Percentiles rank a stretch among this genome's conserved stretches.
phyloP scores from a whole-genome alignment of 306 rosid species.

The Cucurbita moschata region DNA sequence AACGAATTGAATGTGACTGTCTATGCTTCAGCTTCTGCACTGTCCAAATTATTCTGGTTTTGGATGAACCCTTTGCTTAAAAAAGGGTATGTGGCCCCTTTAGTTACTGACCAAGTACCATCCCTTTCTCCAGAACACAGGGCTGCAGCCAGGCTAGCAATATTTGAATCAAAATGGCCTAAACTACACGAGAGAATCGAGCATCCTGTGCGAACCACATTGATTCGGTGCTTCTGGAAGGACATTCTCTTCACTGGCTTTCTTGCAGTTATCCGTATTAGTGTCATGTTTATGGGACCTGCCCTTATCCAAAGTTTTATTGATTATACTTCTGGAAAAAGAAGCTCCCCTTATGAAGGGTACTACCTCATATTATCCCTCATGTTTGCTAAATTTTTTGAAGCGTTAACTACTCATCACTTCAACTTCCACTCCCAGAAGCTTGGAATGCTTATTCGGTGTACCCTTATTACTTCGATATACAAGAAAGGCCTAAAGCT shows the following conservation, averaged over 20 bases:
- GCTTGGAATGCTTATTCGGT: slow-evolving; percentile 83
- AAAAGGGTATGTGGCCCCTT: slow-evolving; percentile 56
- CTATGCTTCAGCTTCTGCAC: slow-evolving; percentile 66
- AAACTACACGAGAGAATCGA: slow-evolving; percentile 40
- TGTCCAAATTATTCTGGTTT: slow-evolving; percentile 66
- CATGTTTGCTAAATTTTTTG: slow-evolving; percentile 49
- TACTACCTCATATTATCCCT: slow-evolving; percentile 66
- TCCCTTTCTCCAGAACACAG: slow-evolving; percentile 53
- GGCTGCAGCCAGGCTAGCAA: slow-evolving; percentile 51
- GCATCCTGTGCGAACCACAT: slow-evolving; percentile 62
- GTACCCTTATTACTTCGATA: slow-evolving; percentile 62
- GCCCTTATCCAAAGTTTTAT: slow-evolving; percentile 59
- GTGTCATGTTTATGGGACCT: slow-evolving; percentile 76
- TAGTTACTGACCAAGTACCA: slow-evolving; percentile 58
- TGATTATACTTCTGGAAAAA: slow-evolving; percentile 62
- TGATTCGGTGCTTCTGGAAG: slow-evolving; percentile 76
- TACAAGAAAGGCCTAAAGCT: slow-evolving; percentile 77
- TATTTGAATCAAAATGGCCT: slow-evolving; percentile 77
- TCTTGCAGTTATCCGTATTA: slow-evolving; percentile 51
- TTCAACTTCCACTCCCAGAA: slow-evolving; percentile 84
- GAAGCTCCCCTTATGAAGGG: slow-evolving; percentile 68
- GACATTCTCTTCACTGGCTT: slow-evolving; percentile 52
- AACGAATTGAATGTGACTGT: slow-evolving; percentile 34
- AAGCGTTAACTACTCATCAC: slow-evolving; percentile 61
- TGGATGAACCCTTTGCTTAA: slow-evolving; percentile 86